These are phyloP conservation scores for Quercus bicolor DNA, from an alignment of 306 rosid species.

Conservation along the genomic window DNA sequence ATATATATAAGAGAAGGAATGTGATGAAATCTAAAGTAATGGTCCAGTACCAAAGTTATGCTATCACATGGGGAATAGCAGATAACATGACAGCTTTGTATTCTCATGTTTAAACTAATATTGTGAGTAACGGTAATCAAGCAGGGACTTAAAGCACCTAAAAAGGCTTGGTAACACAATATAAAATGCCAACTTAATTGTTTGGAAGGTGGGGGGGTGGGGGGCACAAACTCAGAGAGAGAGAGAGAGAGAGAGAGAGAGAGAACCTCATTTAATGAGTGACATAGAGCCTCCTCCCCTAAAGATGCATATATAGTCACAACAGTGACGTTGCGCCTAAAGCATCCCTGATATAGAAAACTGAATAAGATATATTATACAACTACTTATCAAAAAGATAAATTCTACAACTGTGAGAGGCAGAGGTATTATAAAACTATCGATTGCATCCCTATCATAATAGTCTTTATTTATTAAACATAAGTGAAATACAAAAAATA, in stretches of 20 bases:
- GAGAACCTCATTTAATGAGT: slow-evolving; percentile 85
- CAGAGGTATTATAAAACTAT: too few relatives aligned
- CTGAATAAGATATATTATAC: slow-evolving; percentile 1
- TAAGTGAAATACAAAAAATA: too few relatives aligned
- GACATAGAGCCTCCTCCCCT: slow-evolving; percentile 92
- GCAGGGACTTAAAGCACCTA: not conserved
- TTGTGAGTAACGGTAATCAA: not conserved
- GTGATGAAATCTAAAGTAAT: not conserved
- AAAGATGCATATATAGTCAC: slow-evolving; percentile 91
- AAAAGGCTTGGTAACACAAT: not conserved
- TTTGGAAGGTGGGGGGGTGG: not conserved
- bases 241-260: slow-evolving; percentile 26
- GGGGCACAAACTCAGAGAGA: not conserved
- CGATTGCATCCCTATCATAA: too few relatives aligned
- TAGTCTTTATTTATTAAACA: too few relatives aligned
- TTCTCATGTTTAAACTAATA: not conserved
- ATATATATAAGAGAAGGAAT: not conserved
- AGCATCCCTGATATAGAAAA: slow-evolving; percentile 62
- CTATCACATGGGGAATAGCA: not conserved
- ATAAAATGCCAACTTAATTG: not conserved
- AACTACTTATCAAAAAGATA: not conserved
- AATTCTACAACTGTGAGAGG: not conserved
- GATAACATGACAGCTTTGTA: not conserved
- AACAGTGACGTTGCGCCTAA: slow-evolving; percentile 86
- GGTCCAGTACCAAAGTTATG: not conserved